phyloP scores from a whole-genome alignment of 768 basidiomycete genomes.

The Calocera cornea region DNA sequence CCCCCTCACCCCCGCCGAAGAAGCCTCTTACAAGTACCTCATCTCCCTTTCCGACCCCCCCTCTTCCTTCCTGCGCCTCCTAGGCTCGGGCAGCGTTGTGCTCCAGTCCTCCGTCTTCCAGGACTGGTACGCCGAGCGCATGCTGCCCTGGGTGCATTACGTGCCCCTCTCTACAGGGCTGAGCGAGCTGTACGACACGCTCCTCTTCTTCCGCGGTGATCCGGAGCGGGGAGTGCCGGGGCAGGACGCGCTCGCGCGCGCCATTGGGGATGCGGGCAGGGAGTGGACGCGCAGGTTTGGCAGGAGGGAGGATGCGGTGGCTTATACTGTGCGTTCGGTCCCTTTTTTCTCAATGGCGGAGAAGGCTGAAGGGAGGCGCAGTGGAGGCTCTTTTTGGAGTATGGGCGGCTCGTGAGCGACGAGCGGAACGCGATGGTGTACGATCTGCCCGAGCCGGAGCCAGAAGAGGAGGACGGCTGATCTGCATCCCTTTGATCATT shows the following conservation, averaged over 20 bases:
- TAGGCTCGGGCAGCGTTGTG: slow-evolving; percentile 46
- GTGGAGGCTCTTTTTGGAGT: slow-evolving; percentile 35
- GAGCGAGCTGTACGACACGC: slow-evolving; percentile 52
- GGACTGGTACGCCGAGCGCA: slow-evolving; percentile 51
- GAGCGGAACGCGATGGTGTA: slow-evolving; percentile 33
- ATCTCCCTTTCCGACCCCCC: too few species aligned
- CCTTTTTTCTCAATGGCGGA: not conserved
- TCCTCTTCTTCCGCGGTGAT: slow-evolving; percentile 60
- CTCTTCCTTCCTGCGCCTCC: slow-evolving; percentile 53
- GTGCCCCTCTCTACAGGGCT: slow-evolving; percentile 51
- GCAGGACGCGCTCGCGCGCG: slow-evolving; percentile 45
- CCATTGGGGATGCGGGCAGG: slow-evolving; percentile 43
- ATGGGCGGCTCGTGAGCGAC: slow-evolving; percentile 37
- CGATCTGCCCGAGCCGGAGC: too few species aligned
- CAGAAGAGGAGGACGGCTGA: not conserved
- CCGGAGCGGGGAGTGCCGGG: slow-evolving; percentile 38
- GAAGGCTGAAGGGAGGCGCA: not conserved
- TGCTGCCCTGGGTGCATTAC: slow-evolving; percentile 62
- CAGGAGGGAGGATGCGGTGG: slow-evolving; percentile 45
- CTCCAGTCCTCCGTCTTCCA: slow-evolving; percentile 63
- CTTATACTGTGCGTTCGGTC: slow-evolving; percentile 38
- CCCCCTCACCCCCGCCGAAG: slow-evolving; percentile 30
- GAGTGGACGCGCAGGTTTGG: slow-evolving; percentile 46
- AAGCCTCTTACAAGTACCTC: slow-evolving; percentile 34
- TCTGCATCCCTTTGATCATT: not conserved